Evolutionary conservation across 169 alveolate species (phyloP).

Genomic region (Perkinsus chesapeaki): DNA sequence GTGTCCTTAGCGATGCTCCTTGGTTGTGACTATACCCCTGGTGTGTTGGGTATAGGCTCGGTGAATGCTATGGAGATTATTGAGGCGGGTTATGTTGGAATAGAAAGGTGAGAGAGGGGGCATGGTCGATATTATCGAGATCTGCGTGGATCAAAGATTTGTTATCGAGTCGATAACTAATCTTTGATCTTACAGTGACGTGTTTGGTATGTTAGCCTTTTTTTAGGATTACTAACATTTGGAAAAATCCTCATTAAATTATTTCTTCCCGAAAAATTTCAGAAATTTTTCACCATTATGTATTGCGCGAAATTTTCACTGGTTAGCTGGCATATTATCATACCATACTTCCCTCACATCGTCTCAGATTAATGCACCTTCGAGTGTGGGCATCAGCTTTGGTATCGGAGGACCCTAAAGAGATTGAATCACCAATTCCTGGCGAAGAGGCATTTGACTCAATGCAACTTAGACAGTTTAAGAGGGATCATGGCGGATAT

Average conservation of each 20-base stretch:
- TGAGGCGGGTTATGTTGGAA: slow-evolving; percentile 48
- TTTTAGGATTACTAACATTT: too few relatives aligned
- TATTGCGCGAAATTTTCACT: too few relatives aligned
- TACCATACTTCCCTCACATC: too few relatives aligned
- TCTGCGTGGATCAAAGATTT: not conserved
- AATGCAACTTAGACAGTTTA: slow-evolving; percentile 12
- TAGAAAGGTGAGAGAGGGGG: not conserved
- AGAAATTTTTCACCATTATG: too few relatives aligned
- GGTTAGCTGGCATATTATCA: too few relatives aligned
- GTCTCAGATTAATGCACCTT: not conserved
- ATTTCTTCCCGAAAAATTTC: too few relatives aligned
- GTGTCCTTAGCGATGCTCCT: slow-evolving; percentile 71
- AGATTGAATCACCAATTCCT: slow-evolving; percentile 1
- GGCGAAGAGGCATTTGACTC: slow-evolving; percentile 21
- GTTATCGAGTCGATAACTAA: not conserved
- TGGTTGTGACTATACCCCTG: slow-evolving; percentile 89
- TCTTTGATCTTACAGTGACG: not conserved
- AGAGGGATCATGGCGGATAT: slow-evolving; percentile 26
- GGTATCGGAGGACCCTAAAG: slow-evolving; percentile 4
- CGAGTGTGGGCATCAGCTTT: slow-evolving; percentile 1
- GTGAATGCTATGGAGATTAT: slow-evolving; percentile 89
- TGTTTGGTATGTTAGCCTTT: not conserved
- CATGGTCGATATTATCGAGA: not conserved
- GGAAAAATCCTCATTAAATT: too few relatives aligned
- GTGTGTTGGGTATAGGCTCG: slow-evolving; percentile 89